Base-by-base conservation (phyloP, 257 asterid genomes). In the Ilex asprella region DNA sequence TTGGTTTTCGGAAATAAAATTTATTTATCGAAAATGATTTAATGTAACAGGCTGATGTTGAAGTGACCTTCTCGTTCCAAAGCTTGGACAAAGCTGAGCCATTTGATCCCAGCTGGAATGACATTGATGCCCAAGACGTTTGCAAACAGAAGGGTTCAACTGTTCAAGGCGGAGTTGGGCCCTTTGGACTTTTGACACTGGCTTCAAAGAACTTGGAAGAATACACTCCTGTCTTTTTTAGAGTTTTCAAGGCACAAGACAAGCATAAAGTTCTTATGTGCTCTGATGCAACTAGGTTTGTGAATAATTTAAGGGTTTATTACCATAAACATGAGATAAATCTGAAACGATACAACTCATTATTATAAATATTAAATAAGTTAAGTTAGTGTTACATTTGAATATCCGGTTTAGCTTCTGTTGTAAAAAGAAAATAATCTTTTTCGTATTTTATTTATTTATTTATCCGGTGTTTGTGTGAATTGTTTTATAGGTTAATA, bases 81-180 rank as follows among this genome's bases (percentile, higher is more conserved):
- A 70, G 82, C 68, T 71, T 88, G 79, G 88, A 83, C 32, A 66
- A 67, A 61, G 89, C 92, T 10, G 95, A 88, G 66, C 56, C 74
- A 11, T 86, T 79, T 56, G 88, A 88, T 76, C 75, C 82, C 11
- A 76, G 57, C 2, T 86, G 95, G 95, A 69, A 46, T n/a, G 63
- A 81, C 44, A 65, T 74, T 30, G 84, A 86, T 41, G 86, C 85
- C 0, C 85, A 86, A 53, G 72, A 72, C 39, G 41, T 88, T 29
- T 88, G 96, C n/a, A 16, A 78, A 39, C 56, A 50, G 10, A 86
- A 60, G 67, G 81, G 80, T 13, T 72, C 92, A 1, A 55, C 68
- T 3, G 78, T 78, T 5, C 53, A 66, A 65, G 96, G 96, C 9
- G 96, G 96, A 21, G 72, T 88, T 16, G 96, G 96, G 1, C 96